Evolutionary conservation across 108 stramenopile genomes (phyloP).

Genomic region (Nitzschia palea): DNA sequence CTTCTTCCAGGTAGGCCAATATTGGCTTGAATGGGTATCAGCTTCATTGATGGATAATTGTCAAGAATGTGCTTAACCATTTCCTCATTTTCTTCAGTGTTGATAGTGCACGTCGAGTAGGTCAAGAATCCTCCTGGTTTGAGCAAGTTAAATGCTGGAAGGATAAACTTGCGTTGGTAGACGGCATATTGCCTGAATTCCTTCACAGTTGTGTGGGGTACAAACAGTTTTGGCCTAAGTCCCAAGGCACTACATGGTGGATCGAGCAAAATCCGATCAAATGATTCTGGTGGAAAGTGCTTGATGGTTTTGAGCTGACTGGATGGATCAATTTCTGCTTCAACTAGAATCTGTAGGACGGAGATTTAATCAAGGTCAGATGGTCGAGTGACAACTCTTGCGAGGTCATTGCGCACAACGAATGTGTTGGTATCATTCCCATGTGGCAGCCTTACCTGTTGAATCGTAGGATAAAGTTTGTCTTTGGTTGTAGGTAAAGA

Average conservation of each 20-base stretch:
- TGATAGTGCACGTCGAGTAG: slow-evolving; percentile 75
- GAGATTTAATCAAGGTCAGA: background rate
- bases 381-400: no score
- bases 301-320: slow-evolving; percentile 49
- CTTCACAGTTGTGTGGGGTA: slow-evolving; percentile 34
- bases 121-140: slow-evolving; percentile 69
- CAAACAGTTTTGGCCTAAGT: slow-evolving; percentile 63
- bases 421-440: background rate
- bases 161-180: slow-evolving; percentile 63
- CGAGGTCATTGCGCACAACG: no score
- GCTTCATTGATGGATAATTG: slow-evolving; percentile 56
- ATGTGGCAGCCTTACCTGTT: slow-evolving; percentile 25
- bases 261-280: slow-evolving; percentile 77
- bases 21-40: slow-evolving; percentile 40
- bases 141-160: slow-evolving; percentile 51
- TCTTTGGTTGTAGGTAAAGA: no score
- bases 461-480: background rate
- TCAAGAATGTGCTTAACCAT: slow-evolving; percentile 59
- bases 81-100: slow-evolving; percentile 61
- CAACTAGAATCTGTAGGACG: slow-evolving; percentile 29
- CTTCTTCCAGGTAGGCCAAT: slow-evolving; percentile 33
- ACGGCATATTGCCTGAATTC: slow-evolving; percentile 50
- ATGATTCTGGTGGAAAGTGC: slow-evolving; percentile 61
- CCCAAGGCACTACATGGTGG: slow-evolving; percentile 80
- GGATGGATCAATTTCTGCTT: slow-evolving; percentile 31